These are phyloP conservation scores for Penicillium crystallinum DNA, from an alignment of 495 filamentous ascomycete genomes.

Conservation along the genomic window DNA sequence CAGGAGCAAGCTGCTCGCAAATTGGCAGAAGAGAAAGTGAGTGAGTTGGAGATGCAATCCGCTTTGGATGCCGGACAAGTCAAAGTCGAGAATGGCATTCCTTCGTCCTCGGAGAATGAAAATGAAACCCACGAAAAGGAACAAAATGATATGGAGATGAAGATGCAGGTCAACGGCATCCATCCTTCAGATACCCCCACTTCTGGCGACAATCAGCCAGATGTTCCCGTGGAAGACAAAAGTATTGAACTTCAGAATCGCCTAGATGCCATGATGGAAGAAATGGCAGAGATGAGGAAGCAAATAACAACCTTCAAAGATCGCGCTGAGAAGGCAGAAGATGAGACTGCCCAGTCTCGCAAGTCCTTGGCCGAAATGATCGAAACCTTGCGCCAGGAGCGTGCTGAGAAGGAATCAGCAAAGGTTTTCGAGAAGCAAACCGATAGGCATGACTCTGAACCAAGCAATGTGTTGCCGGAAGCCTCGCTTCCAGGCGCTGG, in stretches of 20 bases:
- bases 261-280: conserved; percentile 71
- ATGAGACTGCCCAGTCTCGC: conserved; percentile 59
- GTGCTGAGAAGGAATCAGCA: conserved; percentile 31
- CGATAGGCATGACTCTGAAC: conserved; percentile 4
- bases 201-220: conserved; percentile 32
- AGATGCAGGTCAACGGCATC: conserved; percentile 17
- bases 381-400: conserved; percentile 66
- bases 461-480: conserved; percentile 1
- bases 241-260: conserved; percentile 57
- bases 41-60: conserved; percentile 55
- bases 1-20: conserved; percentile 79
- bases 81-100: conserved; percentile 28
- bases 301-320: conserved; percentile 73
- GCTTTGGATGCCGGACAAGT: conserved; percentile 14
- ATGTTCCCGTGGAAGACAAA: conserved; percentile 23
- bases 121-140: conserved; percentile 7
- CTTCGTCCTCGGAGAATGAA: conserved; percentile 22
- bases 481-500: conserved; percentile 4
- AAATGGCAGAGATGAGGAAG: conserved; percentile 77
- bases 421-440: background rate
- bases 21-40: conserved; percentile 73
- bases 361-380: conserved; percentile 86
- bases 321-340: conserved; percentile 74
- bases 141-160: conserved; percentile 2
- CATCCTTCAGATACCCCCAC: conserved; percentile 14